Evolutionary conservation across 345 rosid species (phyloP).

Genomic region (Salix dunnii): DNA sequence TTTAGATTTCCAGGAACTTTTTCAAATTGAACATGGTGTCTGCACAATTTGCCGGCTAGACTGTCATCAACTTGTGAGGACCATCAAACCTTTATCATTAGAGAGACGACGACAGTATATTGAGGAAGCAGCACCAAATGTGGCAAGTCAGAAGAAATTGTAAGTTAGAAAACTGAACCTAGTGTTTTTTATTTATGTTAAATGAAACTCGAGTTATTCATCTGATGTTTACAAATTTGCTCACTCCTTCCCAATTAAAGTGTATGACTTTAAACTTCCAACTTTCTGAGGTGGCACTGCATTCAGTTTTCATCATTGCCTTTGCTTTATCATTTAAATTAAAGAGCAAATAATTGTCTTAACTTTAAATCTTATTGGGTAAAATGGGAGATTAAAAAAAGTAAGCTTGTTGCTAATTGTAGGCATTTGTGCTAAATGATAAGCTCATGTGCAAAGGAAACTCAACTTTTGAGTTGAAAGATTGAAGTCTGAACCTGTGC

Average conservation of each 20-base stretch:
- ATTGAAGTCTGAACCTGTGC: background rate
- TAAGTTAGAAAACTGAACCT: slow-evolving; percentile 32
- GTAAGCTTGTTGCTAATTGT: background rate
- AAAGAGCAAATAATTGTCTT: too few relatives aligned
- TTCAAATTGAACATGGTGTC: slow-evolving; percentile 73
- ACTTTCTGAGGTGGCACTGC: too few relatives aligned
- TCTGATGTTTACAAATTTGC: background rate
- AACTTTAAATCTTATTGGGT: too few relatives aligned
- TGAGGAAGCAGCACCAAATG: slow-evolving; percentile 58
- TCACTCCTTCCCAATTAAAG: background rate
- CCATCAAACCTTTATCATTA: slow-evolving; percentile 62
- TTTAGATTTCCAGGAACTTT: slow-evolving; percentile 66
- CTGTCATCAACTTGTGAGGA: slow-evolving; percentile 76
- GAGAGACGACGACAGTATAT: slow-evolving; percentile 56
- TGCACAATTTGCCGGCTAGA: slow-evolving; percentile 82
- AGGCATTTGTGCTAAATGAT: background rate
- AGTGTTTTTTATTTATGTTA: background rate
- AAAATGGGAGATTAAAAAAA: too few relatives aligned
- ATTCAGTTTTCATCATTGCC: too few relatives aligned
- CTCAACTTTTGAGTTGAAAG: background rate
- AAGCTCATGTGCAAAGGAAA: background rate
- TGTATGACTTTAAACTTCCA: too few relatives aligned
- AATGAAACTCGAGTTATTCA: background rate
- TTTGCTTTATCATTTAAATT: too few relatives aligned
- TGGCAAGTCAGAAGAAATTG: slow-evolving; percentile 63